Conservation (phyloP, 2,329 filamentous ascomycete genomes). For the Domatiomyces globalis region DNA sequence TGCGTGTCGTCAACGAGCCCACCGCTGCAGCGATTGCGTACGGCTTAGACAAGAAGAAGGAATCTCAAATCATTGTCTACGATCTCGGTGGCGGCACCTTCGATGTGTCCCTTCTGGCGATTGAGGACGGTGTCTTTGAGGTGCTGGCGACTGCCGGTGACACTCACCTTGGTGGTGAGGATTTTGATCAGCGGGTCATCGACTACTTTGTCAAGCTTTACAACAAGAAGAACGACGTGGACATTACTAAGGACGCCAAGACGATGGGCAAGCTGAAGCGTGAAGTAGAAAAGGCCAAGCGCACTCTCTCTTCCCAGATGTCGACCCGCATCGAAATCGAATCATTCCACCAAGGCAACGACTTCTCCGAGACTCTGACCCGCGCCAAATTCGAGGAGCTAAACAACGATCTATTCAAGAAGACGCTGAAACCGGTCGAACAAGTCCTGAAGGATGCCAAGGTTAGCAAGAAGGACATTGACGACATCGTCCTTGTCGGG, state of each 20-base stretch:
- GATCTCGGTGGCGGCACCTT: conserved; percentile 91
- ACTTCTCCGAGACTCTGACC: conserved; percentile 96
- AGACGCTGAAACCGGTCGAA: conserved; percentile 96
- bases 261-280: conserved; percentile 99
- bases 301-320: conserved; percentile 88
- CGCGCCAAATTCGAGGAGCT: conserved; percentile 99
- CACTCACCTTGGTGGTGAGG: conserved; percentile 93
- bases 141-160: conserved; percentile 91
- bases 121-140: conserved; percentile 86
- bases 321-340: conserved; percentile 92
- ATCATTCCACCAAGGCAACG: conserved; percentile 88
- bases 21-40: conserved; percentile 92
- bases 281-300: conserved; percentile 98
- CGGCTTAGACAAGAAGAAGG: conserved; percentile 68
- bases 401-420: conserved; percentile 98
- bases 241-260: conserved; percentile 89
- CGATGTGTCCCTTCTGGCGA: conserved; percentile 84
- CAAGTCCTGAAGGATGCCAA: conserved; percentile 98
- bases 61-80: conserved; percentile 84
- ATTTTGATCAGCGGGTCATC: conserved; percentile 97
- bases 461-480: conserved; percentile 85
- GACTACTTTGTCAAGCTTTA: conserved; percentile 91
- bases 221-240: conserved; percentile 95
- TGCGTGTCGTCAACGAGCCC: conserved; percentile 93
- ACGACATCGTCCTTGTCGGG: conserved; percentile 95